Evolutionary conservation across 148 eudicot species (phyloP).

Genomic region (Rhododendron vialii): DNA sequence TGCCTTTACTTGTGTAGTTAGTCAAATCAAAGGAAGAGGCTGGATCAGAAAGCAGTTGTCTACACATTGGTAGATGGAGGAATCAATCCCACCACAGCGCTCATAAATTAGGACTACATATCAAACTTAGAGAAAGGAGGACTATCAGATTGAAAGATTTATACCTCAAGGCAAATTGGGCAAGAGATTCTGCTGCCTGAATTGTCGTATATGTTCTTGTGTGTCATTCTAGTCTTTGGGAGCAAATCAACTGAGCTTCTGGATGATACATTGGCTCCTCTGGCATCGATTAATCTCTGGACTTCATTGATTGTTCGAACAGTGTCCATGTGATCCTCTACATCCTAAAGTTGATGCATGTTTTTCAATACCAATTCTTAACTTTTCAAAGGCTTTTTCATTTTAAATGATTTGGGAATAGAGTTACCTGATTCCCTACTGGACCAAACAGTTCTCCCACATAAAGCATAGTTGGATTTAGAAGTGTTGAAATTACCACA

Average conservation of each 20-base stretch:
- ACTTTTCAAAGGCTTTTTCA: background rate
- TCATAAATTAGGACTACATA: background rate
- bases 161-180: slow-evolving; percentile 9
- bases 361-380: background rate
- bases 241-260: background rate
- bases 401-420: background rate
- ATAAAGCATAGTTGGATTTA: background rate
- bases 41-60: background rate
- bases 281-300: background rate
- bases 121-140: background rate
- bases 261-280: background rate
- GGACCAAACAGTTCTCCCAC: background rate
- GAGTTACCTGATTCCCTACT: background rate
- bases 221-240: background rate
- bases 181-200: background rate
- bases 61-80: background rate
- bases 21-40: background rate
- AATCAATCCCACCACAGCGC: background rate
- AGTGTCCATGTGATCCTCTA: background rate
- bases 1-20: background rate
- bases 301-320: background rate
- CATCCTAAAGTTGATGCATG: background rate
- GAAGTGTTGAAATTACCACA: background rate
- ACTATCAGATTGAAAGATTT: background rate
- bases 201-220: background rate